These are phyloP conservation scores for Penicillium manginii DNA, from an alignment of 495 filamentous ascomycete genomes.

Conservation along the genomic window DNA sequence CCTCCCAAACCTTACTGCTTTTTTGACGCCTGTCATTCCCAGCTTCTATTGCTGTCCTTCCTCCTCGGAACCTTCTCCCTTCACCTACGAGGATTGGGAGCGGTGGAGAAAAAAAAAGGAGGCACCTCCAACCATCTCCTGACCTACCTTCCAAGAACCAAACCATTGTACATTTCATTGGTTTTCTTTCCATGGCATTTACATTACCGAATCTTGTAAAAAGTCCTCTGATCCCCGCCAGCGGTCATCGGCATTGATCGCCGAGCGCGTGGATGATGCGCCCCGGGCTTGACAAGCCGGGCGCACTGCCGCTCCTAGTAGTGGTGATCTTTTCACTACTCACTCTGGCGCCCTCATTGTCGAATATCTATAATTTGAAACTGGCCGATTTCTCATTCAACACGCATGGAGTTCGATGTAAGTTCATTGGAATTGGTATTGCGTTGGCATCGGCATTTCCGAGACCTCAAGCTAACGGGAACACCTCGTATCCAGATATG, in stretches of 20 bases:
- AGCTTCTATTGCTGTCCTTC: background rate
- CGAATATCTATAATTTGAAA: conserved; percentile 36
- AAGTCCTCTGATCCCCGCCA: conserved; percentile 10
- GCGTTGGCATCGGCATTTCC: background rate
- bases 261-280: conserved; percentile 39
- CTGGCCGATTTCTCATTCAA: conserved; percentile 36
- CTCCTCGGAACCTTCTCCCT: background rate
- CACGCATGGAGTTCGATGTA: conserved; percentile 33
- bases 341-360: conserved; percentile 40
- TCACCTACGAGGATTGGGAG: background rate
- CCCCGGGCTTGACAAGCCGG: conserved; percentile 43
- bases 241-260: conserved; percentile 11
- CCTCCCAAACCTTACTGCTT: conserved; percentile 8
- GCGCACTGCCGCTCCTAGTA: conserved; percentile 44
- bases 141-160: background rate
- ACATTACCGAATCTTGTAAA: conserved; percentile 1
- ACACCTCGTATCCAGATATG: conserved; percentile 15
- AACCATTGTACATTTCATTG: background rate
- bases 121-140: background rate
- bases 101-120: conserved; percentile 1
- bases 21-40: conserved; percentile 4
- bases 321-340: conserved; percentile 43
- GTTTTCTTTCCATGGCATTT: conserved; percentile 23
- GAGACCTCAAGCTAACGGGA: conserved; percentile 2
- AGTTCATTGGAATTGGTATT: conserved; percentile 12